A percentile compares a stretch with the other conserved stretches of the same genome.
phyloP scores from a whole-genome alignment of 1,284 basidiomycete species.

The Stygiomarasmius scandens region DNA sequence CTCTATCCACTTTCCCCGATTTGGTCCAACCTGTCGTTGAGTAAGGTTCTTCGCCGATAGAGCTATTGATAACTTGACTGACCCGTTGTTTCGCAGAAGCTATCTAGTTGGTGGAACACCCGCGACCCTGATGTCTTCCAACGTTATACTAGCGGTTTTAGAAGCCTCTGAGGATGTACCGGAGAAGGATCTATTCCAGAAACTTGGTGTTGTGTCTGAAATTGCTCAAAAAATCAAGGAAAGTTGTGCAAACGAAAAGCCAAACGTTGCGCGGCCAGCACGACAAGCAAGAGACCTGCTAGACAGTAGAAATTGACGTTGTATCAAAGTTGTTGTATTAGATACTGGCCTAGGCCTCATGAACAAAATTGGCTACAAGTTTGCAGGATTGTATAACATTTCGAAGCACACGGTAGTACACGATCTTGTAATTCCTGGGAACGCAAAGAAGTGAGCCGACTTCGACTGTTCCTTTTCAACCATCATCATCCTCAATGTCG shows the following conservation, averaged over 20 bases:
- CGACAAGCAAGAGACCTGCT: slow-evolving; percentile 84
- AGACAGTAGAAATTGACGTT: too few relatives aligned
- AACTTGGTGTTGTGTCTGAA: slow-evolving; percentile 60
- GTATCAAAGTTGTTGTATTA: too few relatives aligned
- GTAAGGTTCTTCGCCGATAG: slow-evolving; percentile 40
- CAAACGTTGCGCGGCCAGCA: slow-evolving; percentile 80
- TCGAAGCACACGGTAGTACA: too few relatives aligned
- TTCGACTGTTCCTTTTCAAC: too few relatives aligned
- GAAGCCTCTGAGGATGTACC: slow-evolving; percentile 33
- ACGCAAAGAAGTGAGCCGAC: too few relatives aligned
- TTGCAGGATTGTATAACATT: too few relatives aligned
- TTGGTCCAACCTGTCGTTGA: slow-evolving; percentile 71
- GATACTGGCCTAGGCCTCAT: too few relatives aligned
- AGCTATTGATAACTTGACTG: slow-evolving; percentile 7
- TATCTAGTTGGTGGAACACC: slow-evolving; percentile 67
- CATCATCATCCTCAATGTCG: too few relatives aligned
- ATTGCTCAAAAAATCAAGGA: slow-evolving; percentile 78
- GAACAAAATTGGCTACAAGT: too few relatives aligned
- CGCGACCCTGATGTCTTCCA: slow-evolving; percentile 63
- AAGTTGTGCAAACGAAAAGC: slow-evolving; percentile 70
- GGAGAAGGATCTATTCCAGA: slow-evolving; percentile 63
- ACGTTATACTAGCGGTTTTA: slow-evolving; percentile 68
- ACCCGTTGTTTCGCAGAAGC: slow-evolving; percentile 33
- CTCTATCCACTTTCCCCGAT: slow-evolving; percentile 68
- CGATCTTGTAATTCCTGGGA: too few relatives aligned